Evolutionary conservation across 495 filamentous ascomycete genomes (phyloP), one percentile per base, ranked within the genome.

Genomic region (Usnea hakonensis): DNA sequence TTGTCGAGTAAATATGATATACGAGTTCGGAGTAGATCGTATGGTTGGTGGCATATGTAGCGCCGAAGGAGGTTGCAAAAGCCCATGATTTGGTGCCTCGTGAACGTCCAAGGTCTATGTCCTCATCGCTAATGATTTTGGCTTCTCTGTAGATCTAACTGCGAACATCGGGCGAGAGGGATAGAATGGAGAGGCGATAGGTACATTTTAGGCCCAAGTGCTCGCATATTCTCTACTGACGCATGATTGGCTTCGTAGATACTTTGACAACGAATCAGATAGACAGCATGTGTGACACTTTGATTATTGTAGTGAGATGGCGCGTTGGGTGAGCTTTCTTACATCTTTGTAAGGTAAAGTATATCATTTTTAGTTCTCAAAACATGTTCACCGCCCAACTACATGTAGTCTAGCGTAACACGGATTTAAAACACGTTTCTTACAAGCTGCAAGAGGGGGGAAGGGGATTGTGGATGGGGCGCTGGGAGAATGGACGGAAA

Each of bases 141-240:
- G 46, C 46, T 26, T 50, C n/a, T 50, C 30, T 9, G 46, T 50
- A 50, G n/a, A 50, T 50, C 46, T 23, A 28, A 10, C 14, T n/a
- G n/a, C 46, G 46, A 14, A 50, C 2, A 50, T 50, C 0, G n/a
- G n/a, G 46, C 16, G 46, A 28, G n/a, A 50, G 46, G n/a, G 46
- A 50, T n/a, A 50, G 46, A 14, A 50, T 50, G n/a, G n/a, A n/a
- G n/a, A n/a, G n/a, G n/a, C 46, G 1, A 23, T 23, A 28, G n/a
- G 46, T 50, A 28, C 46, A 50, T 50, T 50, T 21, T 28, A 50
- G n/a, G 46, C 46, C 46, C 17, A 50, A 14, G 46, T 50, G 30
- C n/a, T 50, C 46, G 46, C 46, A 50, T 50, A 50, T 23, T 50
- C 46, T 50, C n/a, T 50, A 28, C 46, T 50, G 46, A 50, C n/a